Evolutionary conservation across 208 protist genomes (phyloP).

Genomic region (Blastocrithidia nonstop): DNA sequence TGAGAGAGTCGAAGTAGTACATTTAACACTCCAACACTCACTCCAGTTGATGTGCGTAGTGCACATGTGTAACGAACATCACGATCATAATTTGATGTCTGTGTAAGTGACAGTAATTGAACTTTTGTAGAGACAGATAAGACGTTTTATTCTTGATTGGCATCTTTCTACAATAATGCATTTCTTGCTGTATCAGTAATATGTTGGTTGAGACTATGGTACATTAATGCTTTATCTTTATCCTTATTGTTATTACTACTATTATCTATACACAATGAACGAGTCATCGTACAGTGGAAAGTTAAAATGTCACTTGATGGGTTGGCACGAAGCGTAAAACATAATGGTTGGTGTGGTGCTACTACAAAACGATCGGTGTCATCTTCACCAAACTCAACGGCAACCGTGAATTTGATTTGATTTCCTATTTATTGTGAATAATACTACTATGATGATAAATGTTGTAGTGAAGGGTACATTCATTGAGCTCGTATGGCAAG

Average conservation of each 20-base stretch:
- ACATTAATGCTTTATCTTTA: too few species aligned
- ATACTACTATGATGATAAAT: slow-evolving; percentile 34
- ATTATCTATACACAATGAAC: too few species aligned
- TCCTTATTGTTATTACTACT: too few species aligned
- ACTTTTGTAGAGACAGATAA: too few species aligned
- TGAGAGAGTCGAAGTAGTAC: slow-evolving; percentile 37
- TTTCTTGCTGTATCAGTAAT: neutral
- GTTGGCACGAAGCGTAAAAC: too few species aligned
- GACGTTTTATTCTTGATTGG: neutral
- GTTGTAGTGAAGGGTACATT: too few species aligned
- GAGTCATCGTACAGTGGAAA: too few species aligned
- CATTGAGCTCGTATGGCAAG: too few species aligned
- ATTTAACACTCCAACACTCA: slow-evolving; percentile 50
- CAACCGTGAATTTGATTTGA: neutral
- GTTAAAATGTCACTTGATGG: too few species aligned
- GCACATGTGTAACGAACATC: slow-evolving; percentile 58
- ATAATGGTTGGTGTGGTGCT: slow-evolving; percentile 12
- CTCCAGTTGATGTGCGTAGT: slow-evolving; percentile 37
- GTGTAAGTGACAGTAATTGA: slow-evolving; percentile 33
- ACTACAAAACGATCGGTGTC: slow-evolving; percentile 16
- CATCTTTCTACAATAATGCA: too few species aligned
- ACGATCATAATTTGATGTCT: slow-evolving; percentile 26
- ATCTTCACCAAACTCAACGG: neutral
- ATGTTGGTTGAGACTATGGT: too few species aligned
- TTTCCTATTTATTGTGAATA: neutral